Base-by-base conservation (phyloP, 169 alveolate species). In the Eimeria mitis region DNA sequence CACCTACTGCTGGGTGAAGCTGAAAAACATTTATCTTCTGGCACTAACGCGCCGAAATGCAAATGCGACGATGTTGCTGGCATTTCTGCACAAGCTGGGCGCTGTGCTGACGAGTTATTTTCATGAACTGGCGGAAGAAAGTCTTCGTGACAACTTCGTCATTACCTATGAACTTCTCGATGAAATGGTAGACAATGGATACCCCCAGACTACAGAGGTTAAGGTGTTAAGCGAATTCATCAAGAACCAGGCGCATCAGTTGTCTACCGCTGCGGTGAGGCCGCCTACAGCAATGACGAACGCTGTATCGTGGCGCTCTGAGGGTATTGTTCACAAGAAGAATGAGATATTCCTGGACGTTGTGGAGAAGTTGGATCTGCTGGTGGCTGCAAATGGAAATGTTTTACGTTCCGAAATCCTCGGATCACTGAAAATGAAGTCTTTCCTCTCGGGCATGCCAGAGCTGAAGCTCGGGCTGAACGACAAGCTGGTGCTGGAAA, bases 161-260 rank as follows among this genome's bases (percentile, higher is more conserved):
- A 98, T 99, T 75, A 99, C 99, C 40, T 99, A 99, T 96, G 99
- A 99, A 97, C 97, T 99, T 37, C 97, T 99, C 52, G 99, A 99
- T 97, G 99, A 99, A 96, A 98, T 99, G 99, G 97, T 99, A 97
- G 99, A 99, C 97, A 99, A 99, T 96, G 99, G 99, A 7, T 99
- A 98, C 95, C 99, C 99, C 21, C 99, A 99, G 76, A 90, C 97
- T 31, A 97, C 98, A 13, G 98, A 95, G 97, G 98, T 96, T 70
- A 99, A 98, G 97, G 99, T 99, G 63, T 97, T 98, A 85, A 98
- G 98, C 91, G 99, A 99, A 96, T 99, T 97, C 95, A 99, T 99
- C 88, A 99, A 98, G 95, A 98, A 99, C 85, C 99, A 99, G 97
- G 98, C 99, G 40, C 98, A 98, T 91, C 98, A 98, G 97, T 94